Evolutionary conservation across 352 stramenopile species (phyloP), one percentile per base, ranked within the genome.

Genomic region (Pythium biforme): DNA sequence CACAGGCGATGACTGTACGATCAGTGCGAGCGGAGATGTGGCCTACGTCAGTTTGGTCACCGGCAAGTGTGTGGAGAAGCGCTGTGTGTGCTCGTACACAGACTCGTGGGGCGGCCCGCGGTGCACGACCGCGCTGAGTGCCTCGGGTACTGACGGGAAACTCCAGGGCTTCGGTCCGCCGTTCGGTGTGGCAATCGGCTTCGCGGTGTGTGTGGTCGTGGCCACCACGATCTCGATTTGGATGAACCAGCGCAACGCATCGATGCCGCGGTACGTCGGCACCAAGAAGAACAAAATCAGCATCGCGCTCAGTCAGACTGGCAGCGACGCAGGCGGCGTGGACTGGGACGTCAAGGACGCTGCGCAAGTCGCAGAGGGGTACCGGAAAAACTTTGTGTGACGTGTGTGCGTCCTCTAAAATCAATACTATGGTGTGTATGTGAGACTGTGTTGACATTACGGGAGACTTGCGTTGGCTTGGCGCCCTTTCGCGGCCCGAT

Each of bases 321-420:
- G 53, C 12, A 29, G 41, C 26, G 53, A 40, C 2, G 27, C 17
- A 4, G 39, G 34, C 14, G 34, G 34, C 14, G 9, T 4, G 34
- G 14, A 3, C 34, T 41, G 34, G 34, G 34, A 41, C 34, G 34
- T 41, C 12, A 41, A 41, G 34, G 34, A 41, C 34, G 34, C 34
- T 11, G 34, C 34, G 14, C 9, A 41, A 41, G 9, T 41, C 34
- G 34, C 34, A 4, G 34, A 41, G 55, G 80, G 83, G 54, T 88
- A 88, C 73, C 75, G 75, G 62, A 72, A 84, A 53, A 86, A 88
- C 23, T 83, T 88, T 52, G 76, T 88, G 14, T 87, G 19, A 65
- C 12, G 34, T 17, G 29, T 10, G 37, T 47, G 40, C n/a, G n/a
- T 47, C 25, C 5, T 25, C 15, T 22, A 47, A 25, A 39, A 39